Evolutionary conservation across 352 stramenopile genomes (phyloP), one percentile per base, ranked within the genome.

Genomic region (Phytophthora melonis): DNA sequence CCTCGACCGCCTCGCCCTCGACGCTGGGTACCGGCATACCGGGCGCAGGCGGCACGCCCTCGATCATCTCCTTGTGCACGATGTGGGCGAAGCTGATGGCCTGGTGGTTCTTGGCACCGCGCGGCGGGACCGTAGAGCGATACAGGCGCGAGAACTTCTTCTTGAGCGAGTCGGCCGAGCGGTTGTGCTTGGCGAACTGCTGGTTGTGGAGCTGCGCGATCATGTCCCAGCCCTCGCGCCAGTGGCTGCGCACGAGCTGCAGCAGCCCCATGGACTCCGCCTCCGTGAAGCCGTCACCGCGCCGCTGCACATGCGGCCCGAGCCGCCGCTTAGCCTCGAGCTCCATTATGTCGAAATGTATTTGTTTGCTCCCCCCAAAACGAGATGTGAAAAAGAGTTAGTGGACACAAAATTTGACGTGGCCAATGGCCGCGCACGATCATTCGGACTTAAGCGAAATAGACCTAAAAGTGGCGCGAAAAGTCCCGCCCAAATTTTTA

Each of bases 111-210:
- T 82, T 82, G 43, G 68, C 72, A 5, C 75, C 75, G n/a, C 69
- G 78, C n/a, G 67, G 57, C 21, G 75, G 62, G 23, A 79, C 62
- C 16, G 65, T 78, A 8, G 66, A 59, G 30, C 78, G 76, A 47
- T 82, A 80, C 19, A 85, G 58, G 7, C 76, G 70, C 5, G 75
- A 78, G 34, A 83, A 85, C 63, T 85, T 85, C 60, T 82, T 82
- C 57, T 82, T 82, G 53, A 85, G 78, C 32, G 78, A 85, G 25
- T 85, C 78, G 53, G 72, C 72, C 18, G 78, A 79, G 39, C 78
- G 78, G 58, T 70, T 78, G 53, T 82, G 69, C 30, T 78, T 77
- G 52, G 75, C 68, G 19, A 79, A 75, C 36, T 80, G 75, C 41
- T 66, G 30, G 59, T 83, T 85, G 73, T 85, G 77, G n/a, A 73